These are phyloP conservation scores for Cordyceps cicadae DNA, from an alignment of 2,329 filamentous ascomycete genomes.

Conservation along the genomic window DNA sequence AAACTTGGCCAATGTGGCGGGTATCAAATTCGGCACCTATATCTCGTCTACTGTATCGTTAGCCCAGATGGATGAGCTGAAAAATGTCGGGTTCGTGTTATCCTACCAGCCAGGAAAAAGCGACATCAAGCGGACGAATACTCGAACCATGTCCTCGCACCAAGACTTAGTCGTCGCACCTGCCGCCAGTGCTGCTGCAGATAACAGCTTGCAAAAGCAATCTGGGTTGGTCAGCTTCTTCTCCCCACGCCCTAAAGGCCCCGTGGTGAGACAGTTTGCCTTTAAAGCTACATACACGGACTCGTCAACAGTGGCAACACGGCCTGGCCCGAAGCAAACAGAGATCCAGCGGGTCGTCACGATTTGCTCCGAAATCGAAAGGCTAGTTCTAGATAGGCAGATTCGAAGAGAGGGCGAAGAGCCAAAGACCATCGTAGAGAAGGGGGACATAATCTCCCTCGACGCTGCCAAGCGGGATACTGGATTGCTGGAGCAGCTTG, in stretches of 20 bases:
- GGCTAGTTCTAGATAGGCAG: slow-evolving; percentile 48
- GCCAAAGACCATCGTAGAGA: slow-evolving; percentile 41
- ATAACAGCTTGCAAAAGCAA: slow-evolving; percentile 18
- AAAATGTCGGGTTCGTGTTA: slow-evolving; percentile 78
- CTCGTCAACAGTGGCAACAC: slow-evolving; percentile 47
- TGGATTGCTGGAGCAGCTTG: slow-evolving; percentile 75
- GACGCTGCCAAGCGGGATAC: slow-evolving; percentile 82
- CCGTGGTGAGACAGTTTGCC: slow-evolving; percentile 36
- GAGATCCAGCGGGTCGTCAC: slow-evolving; percentile 50
- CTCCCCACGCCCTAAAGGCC: slow-evolving; percentile 26
- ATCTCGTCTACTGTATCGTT: slow-evolving; percentile 80
- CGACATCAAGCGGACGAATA: slow-evolving; percentile 74
- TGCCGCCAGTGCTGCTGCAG: slow-evolving; percentile 16
- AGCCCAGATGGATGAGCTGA: slow-evolving; percentile 65
- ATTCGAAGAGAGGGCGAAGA: slow-evolving; percentile 34
- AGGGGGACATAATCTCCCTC: slow-evolving; percentile 69
- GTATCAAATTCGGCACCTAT: slow-evolving; percentile 75
- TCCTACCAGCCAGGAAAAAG: slow-evolving; percentile 64
- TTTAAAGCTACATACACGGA: slow-evolving; percentile 48
- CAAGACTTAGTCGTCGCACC: slow-evolving; percentile 20
- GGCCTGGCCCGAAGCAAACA: slow-evolving; percentile 36
- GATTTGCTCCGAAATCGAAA: slow-evolving; percentile 70
- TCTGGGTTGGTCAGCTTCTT: slow-evolving; percentile 35
- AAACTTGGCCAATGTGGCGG: slow-evolving; percentile 62
- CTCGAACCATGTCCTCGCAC: slow-evolving; percentile 62